Evolutionary conservation across 257 asterid genomes (phyloP).

Genomic region (Anisodus tanguticus): DNA sequence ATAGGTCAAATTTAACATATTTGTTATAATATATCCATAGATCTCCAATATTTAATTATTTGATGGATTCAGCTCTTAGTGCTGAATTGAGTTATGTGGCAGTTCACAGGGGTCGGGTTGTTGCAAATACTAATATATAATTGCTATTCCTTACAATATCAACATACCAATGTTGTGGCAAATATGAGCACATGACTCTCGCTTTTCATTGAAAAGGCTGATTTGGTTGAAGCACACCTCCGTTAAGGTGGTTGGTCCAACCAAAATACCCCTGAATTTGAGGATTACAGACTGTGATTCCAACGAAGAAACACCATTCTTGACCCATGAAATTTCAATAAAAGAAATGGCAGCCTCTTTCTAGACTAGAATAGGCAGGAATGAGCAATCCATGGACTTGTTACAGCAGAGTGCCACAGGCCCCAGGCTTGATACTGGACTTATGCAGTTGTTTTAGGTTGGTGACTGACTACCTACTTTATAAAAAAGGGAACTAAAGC

Average conservation of each 20-base stretch:
- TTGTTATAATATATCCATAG: not conserved
- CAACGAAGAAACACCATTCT: not conserved
- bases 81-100: not conserved
- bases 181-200: not conserved
- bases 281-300: not conserved
- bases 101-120: no score
- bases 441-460: not conserved
- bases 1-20: not conserved
- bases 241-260: not conserved
- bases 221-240: not conserved
- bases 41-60: not conserved
- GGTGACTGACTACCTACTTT: not conserved
- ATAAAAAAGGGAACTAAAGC: not conserved
- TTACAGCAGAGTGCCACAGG: not conserved
- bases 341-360: not conserved
- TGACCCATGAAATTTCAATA: slow-evolving; percentile 3
- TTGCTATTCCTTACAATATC: no score
- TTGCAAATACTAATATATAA: no score
- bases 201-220: not conserved
- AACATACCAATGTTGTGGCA: not conserved
- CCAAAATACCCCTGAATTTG: not conserved
- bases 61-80: not conserved
- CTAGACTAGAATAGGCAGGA: not conserved
- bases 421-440: slow-evolving; percentile 9
- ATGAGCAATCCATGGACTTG: not conserved